Evolutionary conservation across 164 flowering plant genomes (phyloP), one percentile per base, ranked within the genome.

Genomic region (Cinnamomum chago): DNA sequence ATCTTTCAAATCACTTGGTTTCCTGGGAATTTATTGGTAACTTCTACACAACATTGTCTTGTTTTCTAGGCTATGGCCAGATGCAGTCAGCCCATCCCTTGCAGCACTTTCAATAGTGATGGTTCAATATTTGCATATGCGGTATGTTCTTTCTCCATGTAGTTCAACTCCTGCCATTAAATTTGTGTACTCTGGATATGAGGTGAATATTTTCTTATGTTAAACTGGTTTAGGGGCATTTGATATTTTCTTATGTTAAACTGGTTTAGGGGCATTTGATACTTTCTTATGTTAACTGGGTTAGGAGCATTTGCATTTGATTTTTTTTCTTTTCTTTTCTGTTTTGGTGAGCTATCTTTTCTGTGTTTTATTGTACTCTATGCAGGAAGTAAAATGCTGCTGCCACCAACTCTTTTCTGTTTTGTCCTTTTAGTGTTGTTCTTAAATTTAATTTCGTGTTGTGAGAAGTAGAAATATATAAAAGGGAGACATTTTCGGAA

Each of bases 71-170:
- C 94, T 58, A 90, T 94, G 97, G 78, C 87, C 72, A 85, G 98
- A 79, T 96, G 99, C 86, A 84, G 78, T 77, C 93, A 88, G 27
- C 93, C 99, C 47, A 92, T 96, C 72, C 90, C 98, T 50, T 91
- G 97, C 89, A 89, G 98, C 82, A 50, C 93, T 23, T 96, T 96
- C 89, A 96, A 94, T 85, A 88, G 78, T 76, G 99, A 96, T 81
- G 99, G 99, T 30, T 96, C 98, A 62, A 88, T 96, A 78, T 96
- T 65, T 86, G 99, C 98, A 30, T 96, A 96, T 73, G 78, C 99
- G 78, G 99, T 93, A 88, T 64, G 88, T 77, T 30, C 58, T 35
- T 5, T 66, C 47, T 60, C n/a, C 15, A 5, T 62, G 30, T 65
- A 23, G 14, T 65, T 14, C 67, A 65, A 13, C 30, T 65, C 67